A percentile compares a stretch with the other conserved stretches of the same genome.
phyloP scores from a whole-genome alignment of 345 rosid genomes.

The Boechera divaricarpa region DNA sequence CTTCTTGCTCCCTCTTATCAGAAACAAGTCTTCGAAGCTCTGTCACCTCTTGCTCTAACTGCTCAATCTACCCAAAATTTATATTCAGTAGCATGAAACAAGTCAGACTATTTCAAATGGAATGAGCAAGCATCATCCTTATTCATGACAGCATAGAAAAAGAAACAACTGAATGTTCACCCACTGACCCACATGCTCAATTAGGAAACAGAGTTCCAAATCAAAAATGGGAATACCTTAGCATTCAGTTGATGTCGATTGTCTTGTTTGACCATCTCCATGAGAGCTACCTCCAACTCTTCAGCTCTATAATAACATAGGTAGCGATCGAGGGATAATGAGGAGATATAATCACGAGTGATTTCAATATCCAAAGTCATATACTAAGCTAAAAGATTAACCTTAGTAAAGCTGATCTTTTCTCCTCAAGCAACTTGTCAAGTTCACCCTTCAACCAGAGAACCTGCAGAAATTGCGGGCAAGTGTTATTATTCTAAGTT shows the following conservation, averaged over 20 bases:
- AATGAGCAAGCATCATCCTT: constrained; percentile 11
- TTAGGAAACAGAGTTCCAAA: neutral
- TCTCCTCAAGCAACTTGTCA: constrained; percentile 87
- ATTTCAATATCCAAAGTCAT: constrained; percentile 18
- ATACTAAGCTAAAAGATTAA: constrained; percentile 39
- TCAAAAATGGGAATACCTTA: constrained; percentile 57
- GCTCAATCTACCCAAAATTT: constrained; percentile 71
- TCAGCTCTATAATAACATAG: constrained; percentile 70
- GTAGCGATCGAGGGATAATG: constrained; percentile 13
- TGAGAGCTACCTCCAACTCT: constrained; percentile 94
- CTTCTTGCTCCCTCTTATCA: constrained; percentile 97
- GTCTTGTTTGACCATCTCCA: constrained; percentile 99
- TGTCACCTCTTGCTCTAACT: constrained; percentile 74
- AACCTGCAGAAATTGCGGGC: constrained; percentile 56
- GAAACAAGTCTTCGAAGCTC: constrained; percentile 72
- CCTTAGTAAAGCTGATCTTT: constrained; percentile 87
- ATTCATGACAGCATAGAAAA: constrained; percentile 13
- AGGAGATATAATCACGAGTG: constrained; percentile 7
- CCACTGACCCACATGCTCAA: neutral
- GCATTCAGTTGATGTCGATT: constrained; percentile 85
- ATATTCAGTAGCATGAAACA: constrained; percentile 28
- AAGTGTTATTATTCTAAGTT: constrained; percentile 3
- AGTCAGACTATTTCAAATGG: constrained; percentile 30
- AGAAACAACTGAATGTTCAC: constrained; percentile 5
- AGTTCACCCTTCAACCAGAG: constrained; percentile 85